phyloP scores from a whole-genome alignment of 2,329 filamentous ascomycete genomes.

The Alternaria panax region DNA sequence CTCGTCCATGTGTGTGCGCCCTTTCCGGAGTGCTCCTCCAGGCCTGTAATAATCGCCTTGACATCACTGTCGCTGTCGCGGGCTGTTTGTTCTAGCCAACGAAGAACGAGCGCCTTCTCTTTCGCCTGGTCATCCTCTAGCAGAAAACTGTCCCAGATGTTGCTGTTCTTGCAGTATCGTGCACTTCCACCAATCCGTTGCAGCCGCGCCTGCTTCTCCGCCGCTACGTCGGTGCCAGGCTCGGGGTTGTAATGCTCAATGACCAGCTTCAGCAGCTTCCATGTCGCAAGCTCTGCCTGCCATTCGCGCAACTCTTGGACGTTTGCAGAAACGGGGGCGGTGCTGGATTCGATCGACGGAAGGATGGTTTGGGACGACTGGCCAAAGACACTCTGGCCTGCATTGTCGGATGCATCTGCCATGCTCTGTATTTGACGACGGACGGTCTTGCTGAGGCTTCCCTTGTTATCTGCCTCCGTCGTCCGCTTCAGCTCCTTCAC shows the following conservation, averaged over 20 bases:
- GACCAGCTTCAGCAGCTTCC: conserved; percentile 81
- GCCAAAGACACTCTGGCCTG: conserved; percentile 22
- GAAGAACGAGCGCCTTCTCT: conserved; percentile 80
- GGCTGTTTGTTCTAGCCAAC: conserved; percentile 85
- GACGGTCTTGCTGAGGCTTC: conserved; percentile 40
- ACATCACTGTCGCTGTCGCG: conserved; percentile 73
- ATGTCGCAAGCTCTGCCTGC: conserved; percentile 87
- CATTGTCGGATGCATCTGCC: conserved; percentile 27
- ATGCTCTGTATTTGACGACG: conserved; percentile 45
- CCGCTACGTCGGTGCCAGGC: conserved; percentile 41
- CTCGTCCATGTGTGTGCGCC: conserved; percentile 72
- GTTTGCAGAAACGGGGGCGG: conserved; percentile 41
- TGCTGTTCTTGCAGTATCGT: conserved; percentile 65
- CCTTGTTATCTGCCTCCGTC: conserved; percentile 50
- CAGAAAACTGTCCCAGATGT: conserved; percentile 78
- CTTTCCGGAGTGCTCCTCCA: conserved; percentile 75
- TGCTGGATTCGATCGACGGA: conserved; percentile 24
- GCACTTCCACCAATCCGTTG: conserved; percentile 42
- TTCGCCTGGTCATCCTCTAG: conserved; percentile 74
- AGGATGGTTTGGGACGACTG: conserved; percentile 28
- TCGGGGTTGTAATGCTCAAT: conserved; percentile 70
- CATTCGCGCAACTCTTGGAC: conserved; percentile 67
- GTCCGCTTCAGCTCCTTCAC: conserved; percentile 56
- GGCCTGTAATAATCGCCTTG: conserved; percentile 75
- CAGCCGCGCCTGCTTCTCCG: conserved; percentile 45